These are phyloP conservation scores for Micractinium sp. DNA, from an alignment of 139 green algal genomes.

Conservation along the genomic window DNA sequence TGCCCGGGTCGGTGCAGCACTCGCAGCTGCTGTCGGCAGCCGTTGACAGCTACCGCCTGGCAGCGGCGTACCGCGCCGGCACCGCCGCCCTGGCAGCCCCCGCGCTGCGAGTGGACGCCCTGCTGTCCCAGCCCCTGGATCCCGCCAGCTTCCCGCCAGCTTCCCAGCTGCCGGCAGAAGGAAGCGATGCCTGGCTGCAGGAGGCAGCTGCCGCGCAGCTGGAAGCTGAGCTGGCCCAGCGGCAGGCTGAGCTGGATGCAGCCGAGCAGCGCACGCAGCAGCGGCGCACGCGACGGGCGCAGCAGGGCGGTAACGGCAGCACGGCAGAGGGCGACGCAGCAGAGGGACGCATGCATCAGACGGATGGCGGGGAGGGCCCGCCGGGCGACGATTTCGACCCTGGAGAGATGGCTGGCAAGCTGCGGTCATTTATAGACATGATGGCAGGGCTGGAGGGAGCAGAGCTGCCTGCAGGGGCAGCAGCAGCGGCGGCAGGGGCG, in stretches of 20 bases:
- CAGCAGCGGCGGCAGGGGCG: background rate
- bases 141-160: slow-evolving; percentile 3
- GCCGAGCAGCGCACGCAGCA: background rate
- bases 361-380: background rate
- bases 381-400: slow-evolving; percentile 53
- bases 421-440: slow-evolving; percentile 63
- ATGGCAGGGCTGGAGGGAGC: slow-evolving; percentile 58
- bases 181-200: slow-evolving; percentile 61
- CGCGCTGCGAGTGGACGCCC: background rate
- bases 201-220: slow-evolving; percentile 42
- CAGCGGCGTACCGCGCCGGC: slow-evolving; percentile 4
- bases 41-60: slow-evolving; percentile 41
- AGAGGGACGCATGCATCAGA: background rate
- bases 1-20: slow-evolving; percentile 17
- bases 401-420: slow-evolving; percentile 39
- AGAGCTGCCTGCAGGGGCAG: slow-evolving; percentile 43
- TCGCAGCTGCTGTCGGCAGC: slow-evolving; percentile 10
- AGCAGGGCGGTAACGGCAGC: background rate
- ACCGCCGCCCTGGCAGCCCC: slow-evolving; percentile 17
- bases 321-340: background rate
- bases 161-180: slow-evolving; percentile 26
- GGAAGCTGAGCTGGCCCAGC: slow-evolving; percentile 52
- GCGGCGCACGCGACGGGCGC: background rate
- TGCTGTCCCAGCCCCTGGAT: slow-evolving; percentile 10
- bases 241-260: slow-evolving; percentile 35